Percentiles rank a stretch among this genome's conserved stretches.
These are phyloP conservation scores for Erysimum cheiranthoides DNA, from an alignment of 345 rosid genomes.

Conservation along the genomic window DNA sequence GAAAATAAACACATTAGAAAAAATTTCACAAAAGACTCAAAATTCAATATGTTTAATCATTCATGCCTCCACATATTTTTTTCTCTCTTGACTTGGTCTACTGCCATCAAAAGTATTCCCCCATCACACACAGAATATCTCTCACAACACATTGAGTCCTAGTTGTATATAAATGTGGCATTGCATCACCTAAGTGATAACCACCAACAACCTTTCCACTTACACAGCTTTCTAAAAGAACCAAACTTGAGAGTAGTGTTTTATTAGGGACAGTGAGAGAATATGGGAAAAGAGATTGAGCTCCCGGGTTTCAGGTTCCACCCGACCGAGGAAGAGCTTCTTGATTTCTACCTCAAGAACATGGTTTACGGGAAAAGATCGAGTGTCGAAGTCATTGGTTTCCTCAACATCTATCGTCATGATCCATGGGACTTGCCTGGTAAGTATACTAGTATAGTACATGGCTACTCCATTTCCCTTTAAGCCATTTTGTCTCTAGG, in stretches of 20 bases:
- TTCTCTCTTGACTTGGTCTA: slow-evolving; percentile 44
- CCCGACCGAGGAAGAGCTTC: slow-evolving; percentile 93
- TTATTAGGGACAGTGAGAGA: slow-evolving; percentile 29
- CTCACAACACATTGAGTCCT: slow-evolving; percentile 24
- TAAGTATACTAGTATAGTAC: slow-evolving; percentile 31
- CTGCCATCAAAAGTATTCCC: neutral
- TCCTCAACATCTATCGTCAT: slow-evolving; percentile 72
- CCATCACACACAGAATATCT: slow-evolving; percentile 31
- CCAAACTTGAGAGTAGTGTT: slow-evolving; percentile 33
- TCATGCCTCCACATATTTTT: slow-evolving; percentile 22
- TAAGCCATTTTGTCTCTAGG: neutral
- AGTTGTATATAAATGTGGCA: slow-evolving; percentile 35
- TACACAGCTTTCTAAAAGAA: slow-evolving; percentile 21
- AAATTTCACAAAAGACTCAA: slow-evolving; percentile 6
- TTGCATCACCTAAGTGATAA: slow-evolving; percentile 29
- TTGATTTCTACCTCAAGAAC: slow-evolving; percentile 82
- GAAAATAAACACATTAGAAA: slow-evolving; percentile 12
- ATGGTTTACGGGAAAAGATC: slow-evolving; percentile 58
- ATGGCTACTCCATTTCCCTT: neutral
- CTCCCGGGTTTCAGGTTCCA: slow-evolving; percentile 97
- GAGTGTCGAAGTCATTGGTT: slow-evolving; percentile 63
- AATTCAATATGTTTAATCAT: slow-evolving; percentile 35
- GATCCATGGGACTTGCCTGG: slow-evolving; percentile 89
- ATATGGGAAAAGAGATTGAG: slow-evolving; percentile 49
- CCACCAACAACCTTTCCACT: slow-evolving; percentile 38